Evolutionary conservation across 176 grass and related monocot genomes (phyloP).

Genomic region (Oryza glaberrima): DNA sequence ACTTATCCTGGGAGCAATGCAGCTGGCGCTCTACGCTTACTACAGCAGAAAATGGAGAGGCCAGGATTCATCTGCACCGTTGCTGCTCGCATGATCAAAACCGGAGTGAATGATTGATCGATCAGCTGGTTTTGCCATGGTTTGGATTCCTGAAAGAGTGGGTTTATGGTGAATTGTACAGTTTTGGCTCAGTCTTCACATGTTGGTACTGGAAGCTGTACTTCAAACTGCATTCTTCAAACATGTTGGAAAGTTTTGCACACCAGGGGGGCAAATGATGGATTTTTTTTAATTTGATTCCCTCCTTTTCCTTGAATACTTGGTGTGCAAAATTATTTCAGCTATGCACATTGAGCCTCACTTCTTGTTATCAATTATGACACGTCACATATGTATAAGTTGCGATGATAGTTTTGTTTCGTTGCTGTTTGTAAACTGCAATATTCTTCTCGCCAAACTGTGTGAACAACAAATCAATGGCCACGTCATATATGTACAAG

Average conservation of each 20-base stretch:
- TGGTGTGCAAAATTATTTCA: background rate
- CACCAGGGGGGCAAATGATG: background rate
- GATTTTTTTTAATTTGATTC: background rate
- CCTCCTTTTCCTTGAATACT: background rate
- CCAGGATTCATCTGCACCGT: constrained; percentile 29
- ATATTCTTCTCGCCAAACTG: background rate
- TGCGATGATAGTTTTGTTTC: background rate
- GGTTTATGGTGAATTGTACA: background rate
- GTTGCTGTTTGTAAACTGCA: background rate
- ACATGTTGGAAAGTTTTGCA: background rate
- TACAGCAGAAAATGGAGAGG: constrained; percentile 61
- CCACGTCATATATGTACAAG: background rate
- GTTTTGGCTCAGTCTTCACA: constrained; percentile 9
- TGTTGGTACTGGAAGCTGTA: background rate
- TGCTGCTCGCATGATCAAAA: constrained; percentile 55
- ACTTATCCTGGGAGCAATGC: constrained; percentile 58
- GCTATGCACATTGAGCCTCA: background rate
- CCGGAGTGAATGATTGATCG: background rate
- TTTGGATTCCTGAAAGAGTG: background rate
- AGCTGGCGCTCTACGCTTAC: constrained; percentile 69
- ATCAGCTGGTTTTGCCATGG: background rate
- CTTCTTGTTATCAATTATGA: too few species aligned
- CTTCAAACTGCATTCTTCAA: background rate
- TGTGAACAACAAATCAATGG: background rate
- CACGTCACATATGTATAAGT: too few species aligned